Evolutionary conservation across 495 filamentous ascomycete species (phyloP), one percentile per base, ranked within the genome.

Genomic region (Hypoxylon cercidicola): DNA sequence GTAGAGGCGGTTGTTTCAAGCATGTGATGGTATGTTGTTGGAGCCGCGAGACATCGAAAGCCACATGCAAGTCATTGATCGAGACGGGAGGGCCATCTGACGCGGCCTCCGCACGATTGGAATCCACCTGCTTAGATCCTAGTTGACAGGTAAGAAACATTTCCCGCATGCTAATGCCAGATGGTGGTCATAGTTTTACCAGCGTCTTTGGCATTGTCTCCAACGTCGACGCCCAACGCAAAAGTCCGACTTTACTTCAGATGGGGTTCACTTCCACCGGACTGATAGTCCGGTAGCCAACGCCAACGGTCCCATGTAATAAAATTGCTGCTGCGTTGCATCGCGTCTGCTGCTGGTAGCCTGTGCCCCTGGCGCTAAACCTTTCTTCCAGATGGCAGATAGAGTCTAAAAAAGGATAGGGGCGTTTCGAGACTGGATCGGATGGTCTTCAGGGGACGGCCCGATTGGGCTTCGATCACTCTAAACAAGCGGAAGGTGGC

Each of bases 1-100:
- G 32, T 72, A 68, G 21, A 62, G 51, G 47, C 20, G 55, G 66
- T 41, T 62, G 58, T 56, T 63, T 65, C 50, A 65, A 59, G 62
- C 71, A 74, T 71, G 69, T 74, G 71, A 70, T 69, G 69, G 72
- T 71, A 66, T 72, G 71, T 65, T 69, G 69, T 63, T 55, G 55
- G 60, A 64, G 54, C 60, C 62, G 68, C 71, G 66, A 64, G 66
- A 64, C 66, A 65, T 60, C 54, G 35, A 10, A 47, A 43, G 57
- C 62, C 66, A 62, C 55, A 62, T 69, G 66, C 57, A 69, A 69
- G 52, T 60, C 66, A 65, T 60, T 54, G 63, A 55, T 57, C 15
- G 32, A 55, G 60, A 60, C 54, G 23, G 32, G 37, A 48, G 49
- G 3, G 18, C 49, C 60, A 68, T 68, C 65, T 68, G 65, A 68